Conservation (phyloP, 1,284 basidiomycete genomes). For the Trichosporon ovoides region DNA sequence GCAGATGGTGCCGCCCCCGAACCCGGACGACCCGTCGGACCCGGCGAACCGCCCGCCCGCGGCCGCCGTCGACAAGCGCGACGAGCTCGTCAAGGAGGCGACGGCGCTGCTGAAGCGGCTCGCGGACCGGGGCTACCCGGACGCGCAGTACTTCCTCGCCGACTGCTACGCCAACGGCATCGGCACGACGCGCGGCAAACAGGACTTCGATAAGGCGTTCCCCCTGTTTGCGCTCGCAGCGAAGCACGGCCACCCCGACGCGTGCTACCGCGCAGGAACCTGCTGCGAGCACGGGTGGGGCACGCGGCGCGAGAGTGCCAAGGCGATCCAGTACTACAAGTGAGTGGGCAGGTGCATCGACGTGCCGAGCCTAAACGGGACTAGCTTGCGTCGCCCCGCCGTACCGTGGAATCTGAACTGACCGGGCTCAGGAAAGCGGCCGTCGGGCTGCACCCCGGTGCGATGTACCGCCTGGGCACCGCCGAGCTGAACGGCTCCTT, state of each 20-base stretch:
- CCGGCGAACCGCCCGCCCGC: slow-evolving; percentile 53
- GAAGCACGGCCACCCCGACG: slow-evolving; percentile 97
- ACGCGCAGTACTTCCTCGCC: slow-evolving; percentile 93
- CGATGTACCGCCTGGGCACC: slow-evolving; percentile 93
- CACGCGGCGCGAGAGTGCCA: slow-evolving; percentile 82
- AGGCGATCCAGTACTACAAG: slow-evolving; percentile 85
- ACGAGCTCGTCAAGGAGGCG: slow-evolving; percentile 81
- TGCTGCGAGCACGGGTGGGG: slow-evolving; percentile 99
- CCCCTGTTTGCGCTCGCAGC: slow-evolving; percentile 93
- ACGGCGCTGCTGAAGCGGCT: slow-evolving; percentile 78
- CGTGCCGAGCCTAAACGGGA: too few species aligned
- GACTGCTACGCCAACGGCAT: slow-evolving; percentile 98
- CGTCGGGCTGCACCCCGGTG: slow-evolving; percentile 83
- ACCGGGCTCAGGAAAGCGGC: slow-evolving; percentile 66
- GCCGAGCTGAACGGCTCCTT: slow-evolving; percentile 96
- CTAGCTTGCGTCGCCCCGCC: background rate
- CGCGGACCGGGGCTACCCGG: slow-evolving; percentile 86
- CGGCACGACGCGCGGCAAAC: slow-evolving; percentile 76
- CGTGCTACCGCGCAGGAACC: slow-evolving; percentile 89
- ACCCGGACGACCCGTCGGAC: slow-evolving; percentile 23
- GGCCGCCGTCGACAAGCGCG: slow-evolving; percentile 77
- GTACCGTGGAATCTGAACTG: background rate
- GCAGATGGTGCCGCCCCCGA: slow-evolving; percentile 55
- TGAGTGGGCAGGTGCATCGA: slow-evolving; percentile 26
- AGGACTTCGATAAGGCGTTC: slow-evolving; percentile 96